Conservation (phyloP, 306 rosid genomes). For the Begonia masoniana region DNA sequence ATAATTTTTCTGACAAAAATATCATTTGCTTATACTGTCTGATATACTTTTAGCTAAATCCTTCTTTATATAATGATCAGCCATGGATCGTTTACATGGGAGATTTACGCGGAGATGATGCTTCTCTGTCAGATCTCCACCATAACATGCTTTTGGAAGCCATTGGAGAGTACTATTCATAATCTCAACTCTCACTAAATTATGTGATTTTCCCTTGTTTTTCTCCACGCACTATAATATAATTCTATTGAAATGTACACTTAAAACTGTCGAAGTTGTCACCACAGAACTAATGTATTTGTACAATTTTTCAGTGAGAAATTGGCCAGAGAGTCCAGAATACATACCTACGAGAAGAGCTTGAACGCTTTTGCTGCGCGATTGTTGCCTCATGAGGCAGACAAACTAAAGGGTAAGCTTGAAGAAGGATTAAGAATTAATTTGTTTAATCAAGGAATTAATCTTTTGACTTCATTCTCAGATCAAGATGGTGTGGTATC, state of each 20-base stretch:
- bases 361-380: conserved; percentile 79
- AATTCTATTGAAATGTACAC: too few species aligned
- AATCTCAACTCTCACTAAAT: too few species aligned
- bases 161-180: conserved; percentile 50
- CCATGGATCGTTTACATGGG: conserved; percentile 83
- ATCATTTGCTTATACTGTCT: background rate
- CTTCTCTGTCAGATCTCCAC: conserved; percentile 28
- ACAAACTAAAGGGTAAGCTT: conserved; percentile 30
- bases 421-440: background rate
- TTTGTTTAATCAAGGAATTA: background rate
- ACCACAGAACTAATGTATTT: background rate
- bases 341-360: conserved; percentile 60
- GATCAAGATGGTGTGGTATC: conserved; percentile 46
- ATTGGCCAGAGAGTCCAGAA: conserved; percentile 44
- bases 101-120: conserved; percentile 19
- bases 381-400: conserved; percentile 65
- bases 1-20: too few species aligned
- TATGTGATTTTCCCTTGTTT: too few species aligned
- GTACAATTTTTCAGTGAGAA: conserved; percentile 20
- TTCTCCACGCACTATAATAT: too few species aligned
- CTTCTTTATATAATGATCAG: conserved; percentile 18
- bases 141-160: conserved; percentile 33
- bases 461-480: conserved; percentile 8
- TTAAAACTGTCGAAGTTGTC: too few species aligned
- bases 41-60: background rate